Conservation (phyloP, 106 monocot species). For the Narthecium ossifragum region DNA sequence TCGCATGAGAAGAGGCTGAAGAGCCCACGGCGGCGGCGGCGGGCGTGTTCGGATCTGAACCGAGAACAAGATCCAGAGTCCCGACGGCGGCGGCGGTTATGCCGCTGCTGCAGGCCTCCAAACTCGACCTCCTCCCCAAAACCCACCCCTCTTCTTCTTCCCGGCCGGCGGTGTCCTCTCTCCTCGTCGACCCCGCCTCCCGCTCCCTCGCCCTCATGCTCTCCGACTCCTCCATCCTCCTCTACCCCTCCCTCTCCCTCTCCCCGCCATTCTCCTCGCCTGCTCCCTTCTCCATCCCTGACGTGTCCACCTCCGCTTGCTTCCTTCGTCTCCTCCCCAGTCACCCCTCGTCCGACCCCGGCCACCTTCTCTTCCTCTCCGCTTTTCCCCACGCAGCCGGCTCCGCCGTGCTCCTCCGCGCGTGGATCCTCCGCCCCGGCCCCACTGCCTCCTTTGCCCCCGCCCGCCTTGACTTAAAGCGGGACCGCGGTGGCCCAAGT, state of each 20-base stretch:
- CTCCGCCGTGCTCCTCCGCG: slow-evolving; percentile 26
- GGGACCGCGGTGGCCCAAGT: not conserved
- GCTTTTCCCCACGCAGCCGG: slow-evolving; percentile 25
- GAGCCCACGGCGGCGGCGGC: too few species aligned
- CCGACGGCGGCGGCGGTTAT: slow-evolving; percentile 12
- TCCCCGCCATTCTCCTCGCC: not conserved
- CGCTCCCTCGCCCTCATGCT: slow-evolving; percentile 41
- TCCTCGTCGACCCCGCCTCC: slow-evolving; percentile 23
- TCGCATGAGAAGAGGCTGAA: too few species aligned
- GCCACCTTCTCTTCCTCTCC: slow-evolving; percentile 39
- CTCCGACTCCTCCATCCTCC: slow-evolving; percentile 49
- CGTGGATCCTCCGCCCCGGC: slow-evolving; percentile 14
- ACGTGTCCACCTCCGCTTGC: slow-evolving; percentile 26
- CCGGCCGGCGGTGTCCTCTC: slow-evolving; percentile 5
- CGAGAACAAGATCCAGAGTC: too few species aligned
- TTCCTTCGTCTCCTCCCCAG: slow-evolving; percentile 27
- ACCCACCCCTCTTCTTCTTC: slow-evolving; percentile 1
- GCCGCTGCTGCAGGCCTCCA: slow-evolving; percentile 21
- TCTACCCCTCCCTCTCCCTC: slow-evolving; percentile 30
- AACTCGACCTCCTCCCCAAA: slow-evolving; percentile 28
- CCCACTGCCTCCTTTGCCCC: slow-evolving; percentile 20
- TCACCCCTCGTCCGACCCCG: not conserved
- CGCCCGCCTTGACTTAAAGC: slow-evolving; percentile 23
- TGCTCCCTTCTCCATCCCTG: slow-evolving; percentile 11
- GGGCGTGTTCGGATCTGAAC: too few species aligned